Percentiles rank a stretch among this genome's conserved stretches.
Conservation (phyloP, 106 monocot species). For the Vanilla planifolia region DNA sequence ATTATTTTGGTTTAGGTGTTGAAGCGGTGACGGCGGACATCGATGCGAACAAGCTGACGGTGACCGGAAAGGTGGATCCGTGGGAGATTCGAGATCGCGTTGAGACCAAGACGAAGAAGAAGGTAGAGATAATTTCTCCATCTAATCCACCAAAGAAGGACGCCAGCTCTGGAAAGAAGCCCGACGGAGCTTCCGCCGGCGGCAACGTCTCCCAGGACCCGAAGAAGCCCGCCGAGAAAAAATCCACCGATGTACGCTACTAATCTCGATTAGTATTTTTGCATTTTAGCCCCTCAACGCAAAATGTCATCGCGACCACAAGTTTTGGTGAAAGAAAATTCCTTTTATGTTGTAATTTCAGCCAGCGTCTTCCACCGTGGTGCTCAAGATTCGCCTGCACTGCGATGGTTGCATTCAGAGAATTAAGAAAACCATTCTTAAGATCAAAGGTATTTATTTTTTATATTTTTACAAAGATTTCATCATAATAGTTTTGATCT, state of each 20-base stretch:
- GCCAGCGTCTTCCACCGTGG: constrained; percentile 33
- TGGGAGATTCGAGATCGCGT: constrained; percentile 31
- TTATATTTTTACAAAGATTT: too few species aligned
- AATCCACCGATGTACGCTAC: constrained; percentile 9
- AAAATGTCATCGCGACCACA: too few species aligned
- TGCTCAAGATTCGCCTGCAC: constrained; percentile 54
- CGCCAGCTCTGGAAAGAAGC: not conserved
- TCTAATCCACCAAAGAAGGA: constrained; percentile 10
- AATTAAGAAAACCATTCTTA: constrained; percentile 37
- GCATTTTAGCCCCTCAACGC: too few species aligned
- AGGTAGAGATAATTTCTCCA: constrained; percentile 45
- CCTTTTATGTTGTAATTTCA: not conserved
- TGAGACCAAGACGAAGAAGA: constrained; percentile 42
- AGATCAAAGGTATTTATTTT: constrained; percentile 43
- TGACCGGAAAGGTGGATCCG: constrained; percentile 54
- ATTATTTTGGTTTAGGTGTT: constrained; percentile 18
- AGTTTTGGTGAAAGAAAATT: too few species aligned
- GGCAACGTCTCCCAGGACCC: not conserved
- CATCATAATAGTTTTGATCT: too few species aligned
- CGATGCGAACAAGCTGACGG: constrained; percentile 37
- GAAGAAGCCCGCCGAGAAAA: constrained; percentile 14
- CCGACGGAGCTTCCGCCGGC: not conserved
- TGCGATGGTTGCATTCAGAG: constrained; percentile 65
- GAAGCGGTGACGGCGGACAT: constrained; percentile 27
- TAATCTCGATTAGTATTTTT: not conserved